Percentiles rank a stretch among this genome's conserved stretches.
Conservation (phyloP, 768 basidiomycete genomes). For the Boletus sensibilis region DNA sequence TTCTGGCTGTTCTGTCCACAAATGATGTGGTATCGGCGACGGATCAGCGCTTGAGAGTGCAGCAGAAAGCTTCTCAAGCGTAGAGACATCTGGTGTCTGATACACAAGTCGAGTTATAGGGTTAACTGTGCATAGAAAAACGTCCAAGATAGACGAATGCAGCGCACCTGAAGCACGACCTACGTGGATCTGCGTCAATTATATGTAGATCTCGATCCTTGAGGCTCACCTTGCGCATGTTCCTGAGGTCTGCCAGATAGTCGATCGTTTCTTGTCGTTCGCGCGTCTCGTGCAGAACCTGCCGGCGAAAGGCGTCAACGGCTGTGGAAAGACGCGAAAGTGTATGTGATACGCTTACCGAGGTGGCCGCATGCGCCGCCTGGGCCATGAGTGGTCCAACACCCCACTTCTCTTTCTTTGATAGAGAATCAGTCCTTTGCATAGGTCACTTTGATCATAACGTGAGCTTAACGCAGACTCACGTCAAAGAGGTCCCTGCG, state of each 20-base stretch:
- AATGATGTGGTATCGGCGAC: slow-evolving; percentile 36
- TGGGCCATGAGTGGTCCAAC: slow-evolving; percentile 46
- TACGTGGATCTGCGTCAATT: slow-evolving; percentile 12
- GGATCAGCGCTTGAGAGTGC: slow-evolving; percentile 24
- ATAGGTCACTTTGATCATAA: background rate
- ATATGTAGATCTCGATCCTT: background rate
- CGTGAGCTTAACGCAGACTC: slow-evolving; percentile 12
- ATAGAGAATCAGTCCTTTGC: background rate
- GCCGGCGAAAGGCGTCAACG: background rate
- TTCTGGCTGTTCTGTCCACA: slow-evolving; percentile 47
- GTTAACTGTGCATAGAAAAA: background rate
- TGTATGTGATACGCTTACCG: slow-evolving; percentile 23
- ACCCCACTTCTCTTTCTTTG: slow-evolving; percentile 43
- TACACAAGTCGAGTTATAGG: background rate
- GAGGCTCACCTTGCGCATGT: slow-evolving; percentile 42
- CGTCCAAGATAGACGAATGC: background rate
- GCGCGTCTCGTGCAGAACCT: slow-evolving; percentile 43
- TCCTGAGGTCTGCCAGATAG: slow-evolving; percentile 38
- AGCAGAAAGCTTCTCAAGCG: slow-evolving; percentile 33
- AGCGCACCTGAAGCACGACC: slow-evolving; percentile 42
- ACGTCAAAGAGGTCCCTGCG: slow-evolving; percentile 43
- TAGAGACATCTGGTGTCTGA: slow-evolving; percentile 35
- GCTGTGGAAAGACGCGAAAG: background rate
- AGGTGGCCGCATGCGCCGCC: slow-evolving; percentile 43
- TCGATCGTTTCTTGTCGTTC: slow-evolving; percentile 37